Evolutionary conservation across 2,329 filamentous ascomycete species (phyloP), one percentile per base, ranked within the genome.

Genomic region (Neodidymelliopsis sp.): DNA sequence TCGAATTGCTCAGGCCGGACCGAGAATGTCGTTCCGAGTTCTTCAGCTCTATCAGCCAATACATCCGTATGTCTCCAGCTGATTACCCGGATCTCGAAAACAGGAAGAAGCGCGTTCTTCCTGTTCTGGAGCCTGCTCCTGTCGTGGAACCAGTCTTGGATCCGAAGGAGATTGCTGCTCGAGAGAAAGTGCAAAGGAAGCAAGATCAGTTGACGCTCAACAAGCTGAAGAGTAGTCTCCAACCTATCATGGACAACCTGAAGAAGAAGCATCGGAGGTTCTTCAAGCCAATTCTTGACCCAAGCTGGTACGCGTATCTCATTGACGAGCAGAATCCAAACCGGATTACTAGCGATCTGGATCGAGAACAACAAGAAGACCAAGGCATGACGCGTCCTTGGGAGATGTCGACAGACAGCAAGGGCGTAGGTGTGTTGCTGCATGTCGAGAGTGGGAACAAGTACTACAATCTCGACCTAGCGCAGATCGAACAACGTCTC

Each of bases 211-310:
- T 93, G 56, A 84, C 87, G 9, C 80, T 97, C 43, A 97, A 97
- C 69, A 78, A 88, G 49, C 78, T 99, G 57, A 99, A 97, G 77
- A 86, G 96, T 28, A 80, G 88, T 42, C 85, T 99, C 44, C 92
- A 97, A 72, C 91, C 90, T 2, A 90, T 97, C 60, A 97, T 99
- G 91, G 93, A 99, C 60, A 91, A 97, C 74, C 90, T 99, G 68
- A 94, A 96, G 71, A 81, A 82, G 54, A 91, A 89, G 69, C 96
- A 96, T 75, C 90, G 88, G 69, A 91, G 91, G 60, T 97, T 97
- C 75, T 84, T 91, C 53, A 85, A 86, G 45, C 87, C 90, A 1
- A 84, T 69, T 6, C 87, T 99, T 53, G 84, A 90, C 2, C 86
- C 90, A 40, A 73, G 75, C 9, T 82, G 86, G 56, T 91, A 95